phyloP scores from a whole-genome alignment of 2,329 filamentous ascomycete genomes.

The Onygenales sp. region DNA sequence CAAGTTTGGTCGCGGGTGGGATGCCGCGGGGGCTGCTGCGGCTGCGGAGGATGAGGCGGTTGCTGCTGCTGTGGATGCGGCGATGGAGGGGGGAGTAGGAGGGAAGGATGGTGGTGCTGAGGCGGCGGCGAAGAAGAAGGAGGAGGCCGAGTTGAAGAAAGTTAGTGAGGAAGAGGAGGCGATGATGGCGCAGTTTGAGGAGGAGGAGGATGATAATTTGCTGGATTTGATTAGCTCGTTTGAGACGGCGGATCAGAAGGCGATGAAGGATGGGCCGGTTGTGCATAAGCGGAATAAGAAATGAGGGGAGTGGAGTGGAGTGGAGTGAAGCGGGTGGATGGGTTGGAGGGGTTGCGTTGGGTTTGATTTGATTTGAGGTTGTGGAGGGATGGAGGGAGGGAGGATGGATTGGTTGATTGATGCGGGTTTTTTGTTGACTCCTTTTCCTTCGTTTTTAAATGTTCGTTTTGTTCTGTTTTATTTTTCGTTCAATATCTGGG shows the following conservation, averaged over 20 bases:
- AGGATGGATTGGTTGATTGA: no score
- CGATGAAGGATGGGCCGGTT: background rate
- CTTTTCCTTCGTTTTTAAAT: background rate
- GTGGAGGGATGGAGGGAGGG: no score
- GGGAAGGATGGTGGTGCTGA: slow-evolving; percentile 6
- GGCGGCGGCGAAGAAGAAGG: slow-evolving; percentile 32
- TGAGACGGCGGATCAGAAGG: slow-evolving; percentile 28
- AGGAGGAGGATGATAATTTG: slow-evolving; percentile 44
- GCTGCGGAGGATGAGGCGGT: slow-evolving; percentile 15
- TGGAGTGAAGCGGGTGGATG: background rate
- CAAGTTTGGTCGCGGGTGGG: slow-evolving; percentile 76
- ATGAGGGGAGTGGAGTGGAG: slow-evolving; percentile 10
- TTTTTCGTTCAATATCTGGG: background rate
- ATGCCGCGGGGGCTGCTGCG: slow-evolving; percentile 42
- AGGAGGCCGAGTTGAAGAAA: slow-evolving; percentile 15
- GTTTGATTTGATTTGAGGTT: no score
- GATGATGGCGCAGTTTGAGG: slow-evolving; percentile 24
- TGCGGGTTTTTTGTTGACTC: background rate
- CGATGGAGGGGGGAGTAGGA: slow-evolving; percentile 16
- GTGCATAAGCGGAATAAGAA: slow-evolving; percentile 22
- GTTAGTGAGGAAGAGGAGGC: slow-evolving; percentile 33
- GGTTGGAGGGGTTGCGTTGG: no score
- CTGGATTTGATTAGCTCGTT: slow-evolving; percentile 49
- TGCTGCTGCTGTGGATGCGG: slow-evolving; percentile 10
- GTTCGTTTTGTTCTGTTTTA: background rate